Conservation (phyloP, 140 eudicot genomes). For the Senecio squalidus region DNA sequence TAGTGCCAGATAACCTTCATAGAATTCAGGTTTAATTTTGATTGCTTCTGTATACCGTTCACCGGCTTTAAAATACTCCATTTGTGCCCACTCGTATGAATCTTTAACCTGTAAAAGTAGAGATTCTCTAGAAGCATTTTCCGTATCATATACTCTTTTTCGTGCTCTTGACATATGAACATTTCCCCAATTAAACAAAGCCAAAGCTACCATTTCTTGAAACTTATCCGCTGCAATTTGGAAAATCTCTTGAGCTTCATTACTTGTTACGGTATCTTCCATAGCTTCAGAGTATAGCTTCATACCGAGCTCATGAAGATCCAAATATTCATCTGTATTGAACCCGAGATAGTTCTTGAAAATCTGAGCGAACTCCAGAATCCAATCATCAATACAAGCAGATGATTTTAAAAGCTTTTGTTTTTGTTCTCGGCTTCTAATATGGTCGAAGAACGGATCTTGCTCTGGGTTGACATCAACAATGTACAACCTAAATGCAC, state of each 20-base stretch:
- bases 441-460: slow-evolving; percentile 62
- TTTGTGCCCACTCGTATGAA: slow-evolving; percentile 74
- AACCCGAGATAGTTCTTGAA: slow-evolving; percentile 87
- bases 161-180: slow-evolving; percentile 89
- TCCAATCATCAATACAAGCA: slow-evolving; percentile 77
- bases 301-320: slow-evolving; percentile 79
- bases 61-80: slow-evolving; percentile 66
- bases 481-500: slow-evolving; percentile 56
- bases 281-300: slow-evolving; percentile 87
- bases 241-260: slow-evolving; percentile 65
- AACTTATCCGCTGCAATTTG: slow-evolving; percentile 64
- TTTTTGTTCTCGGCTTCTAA: slow-evolving; percentile 29
- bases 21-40: slow-evolving; percentile 64
- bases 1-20: slow-evolving; percentile 70
- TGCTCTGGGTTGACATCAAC: slow-evolving; percentile 81
- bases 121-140: slow-evolving; percentile 42
- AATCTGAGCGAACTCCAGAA: slow-evolving; percentile 71
- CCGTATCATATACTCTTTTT: slow-evolving; percentile 48
- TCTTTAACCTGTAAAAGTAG: slow-evolving; percentile 33
- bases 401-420: slow-evolving; percentile 35
- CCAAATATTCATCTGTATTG: slow-evolving; percentile 68
- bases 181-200: slow-evolving; percentile 89
- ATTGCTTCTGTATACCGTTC: slow-evolving; percentile 71
- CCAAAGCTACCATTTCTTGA: slow-evolving; percentile 91
- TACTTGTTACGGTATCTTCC: slow-evolving; percentile 80